Evolutionary conservation across 192 early-diverging fungal genomes (phyloP).

Genomic region (Neocallimastix lanati): DNA sequence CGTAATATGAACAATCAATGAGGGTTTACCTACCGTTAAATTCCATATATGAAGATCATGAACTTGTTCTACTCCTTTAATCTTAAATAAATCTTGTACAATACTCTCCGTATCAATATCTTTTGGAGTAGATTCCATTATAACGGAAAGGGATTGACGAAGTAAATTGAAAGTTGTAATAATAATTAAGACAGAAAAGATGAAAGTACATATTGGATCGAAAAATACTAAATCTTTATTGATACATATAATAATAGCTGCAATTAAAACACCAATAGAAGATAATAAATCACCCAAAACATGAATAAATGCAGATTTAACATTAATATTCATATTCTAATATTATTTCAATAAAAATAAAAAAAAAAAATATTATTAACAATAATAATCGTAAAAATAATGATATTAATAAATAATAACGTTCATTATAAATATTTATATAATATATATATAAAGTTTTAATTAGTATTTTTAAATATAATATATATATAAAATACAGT

Average conservation of each 20-base stretch:
- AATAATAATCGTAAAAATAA: too few relatives aligned
- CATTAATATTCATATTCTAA: slow-evolving; percentile 31
- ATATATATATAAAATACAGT: neutral
- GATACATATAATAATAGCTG: slow-evolving; percentile 43
- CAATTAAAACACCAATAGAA: slow-evolving; percentile 63
- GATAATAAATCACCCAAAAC: slow-evolving; percentile 65
- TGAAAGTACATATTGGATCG: slow-evolving; percentile 65
- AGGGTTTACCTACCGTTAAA: slow-evolving; percentile 28
- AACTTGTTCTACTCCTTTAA: slow-evolving; percentile 27
- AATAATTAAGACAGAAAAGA: slow-evolving; percentile 60
- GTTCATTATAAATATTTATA: too few relatives aligned
- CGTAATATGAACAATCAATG: slow-evolving; percentile 13
- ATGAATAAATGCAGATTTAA: slow-evolving; percentile 55
- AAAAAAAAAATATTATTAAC: neutral
- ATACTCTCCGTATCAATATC: slow-evolving; percentile 25
- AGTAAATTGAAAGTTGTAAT: slow-evolving; percentile 48
- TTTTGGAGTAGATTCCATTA: slow-evolving; percentile 52
- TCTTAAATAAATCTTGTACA: slow-evolving; percentile 16
- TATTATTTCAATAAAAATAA: neutral
- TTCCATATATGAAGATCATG: slow-evolving; percentile 43
- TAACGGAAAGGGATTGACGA: slow-evolving; percentile 34
- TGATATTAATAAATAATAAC: too few relatives aligned
- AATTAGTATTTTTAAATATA: too few relatives aligned
- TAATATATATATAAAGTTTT: too few relatives aligned
- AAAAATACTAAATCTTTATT: slow-evolving; percentile 36